These are phyloP conservation scores for Sedum album DNA, from an alignment of 164 flowering plant species.

Conservation along the genomic window DNA sequence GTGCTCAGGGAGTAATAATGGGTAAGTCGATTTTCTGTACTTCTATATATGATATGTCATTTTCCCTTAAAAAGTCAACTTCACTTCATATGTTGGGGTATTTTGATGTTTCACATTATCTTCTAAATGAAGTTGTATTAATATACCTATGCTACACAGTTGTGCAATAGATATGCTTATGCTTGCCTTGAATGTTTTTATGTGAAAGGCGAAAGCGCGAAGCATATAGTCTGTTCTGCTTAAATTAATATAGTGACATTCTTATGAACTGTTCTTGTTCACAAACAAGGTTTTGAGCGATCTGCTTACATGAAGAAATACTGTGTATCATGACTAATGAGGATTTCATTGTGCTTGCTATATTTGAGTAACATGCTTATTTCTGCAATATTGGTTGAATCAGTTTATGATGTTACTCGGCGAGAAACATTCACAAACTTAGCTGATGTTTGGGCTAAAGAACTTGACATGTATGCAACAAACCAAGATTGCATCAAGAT, in stretches of 20 bases:
- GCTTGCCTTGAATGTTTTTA: too few species aligned
- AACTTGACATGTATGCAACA: conserved; percentile 63
- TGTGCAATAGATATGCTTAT: background rate
- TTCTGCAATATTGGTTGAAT: conserved; percentile 2
- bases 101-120: background rate
- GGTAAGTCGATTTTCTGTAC: conserved; percentile 14
- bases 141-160: too few species aligned
- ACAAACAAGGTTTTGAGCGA: too few species aligned
- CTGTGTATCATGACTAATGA: background rate
- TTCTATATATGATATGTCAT: background rate
- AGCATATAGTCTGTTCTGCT: too few species aligned
- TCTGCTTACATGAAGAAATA: too few species aligned
- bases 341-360: background rate
- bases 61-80: background rate
- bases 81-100: background rate
- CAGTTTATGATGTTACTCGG: conserved; percentile 78
- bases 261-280: too few species aligned
- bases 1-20: conserved; percentile 46
- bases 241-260: too few species aligned
- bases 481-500: conserved; percentile 65
- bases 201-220: too few species aligned
- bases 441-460: conserved; percentile 74
- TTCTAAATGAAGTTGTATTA: too few species aligned
- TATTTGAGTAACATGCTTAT: background rate
- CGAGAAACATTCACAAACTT: conserved; percentile 64